Evolutionary conservation across 768 basidiomycete species (phyloP).

Genomic region (Tulasnella sp.): DNA sequence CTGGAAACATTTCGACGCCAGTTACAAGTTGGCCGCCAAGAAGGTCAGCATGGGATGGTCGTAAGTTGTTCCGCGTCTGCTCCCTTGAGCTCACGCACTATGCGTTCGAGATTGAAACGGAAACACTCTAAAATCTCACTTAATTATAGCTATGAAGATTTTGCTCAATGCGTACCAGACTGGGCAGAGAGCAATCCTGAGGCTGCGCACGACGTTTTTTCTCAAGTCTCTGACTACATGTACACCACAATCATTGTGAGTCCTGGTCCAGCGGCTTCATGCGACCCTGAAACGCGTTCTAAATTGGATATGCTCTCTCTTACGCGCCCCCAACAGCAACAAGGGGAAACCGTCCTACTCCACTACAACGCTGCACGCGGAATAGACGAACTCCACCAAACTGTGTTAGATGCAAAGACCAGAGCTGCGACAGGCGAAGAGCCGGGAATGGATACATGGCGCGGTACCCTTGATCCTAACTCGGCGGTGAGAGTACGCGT

Average conservation of each 20-base stretch:
- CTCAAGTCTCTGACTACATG: slow-evolving; percentile 5
- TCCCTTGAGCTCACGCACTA: too few species aligned
- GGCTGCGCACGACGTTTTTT: not conserved
- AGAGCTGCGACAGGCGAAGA: slow-evolving; percentile 34
- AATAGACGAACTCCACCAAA: slow-evolving; percentile 5
- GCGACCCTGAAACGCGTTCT: too few species aligned
- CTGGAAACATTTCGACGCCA: slow-evolving; percentile 9
- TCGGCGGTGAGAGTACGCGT: slow-evolving; percentile 52
- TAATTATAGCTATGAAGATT: slow-evolving; percentile 1
- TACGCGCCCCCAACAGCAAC: too few species aligned
- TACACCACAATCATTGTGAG: not conserved
- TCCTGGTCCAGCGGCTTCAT: not conserved
- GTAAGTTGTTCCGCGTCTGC: not conserved
- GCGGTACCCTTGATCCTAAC: slow-evolving; percentile 48
- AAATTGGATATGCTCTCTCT: too few species aligned
- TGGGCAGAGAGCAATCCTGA: not conserved
- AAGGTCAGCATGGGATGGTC: slow-evolving; percentile 13
- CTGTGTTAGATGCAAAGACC: slow-evolving; percentile 2
- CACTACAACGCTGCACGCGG: slow-evolving; percentile 5
- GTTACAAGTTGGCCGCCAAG: slow-evolving; percentile 8
- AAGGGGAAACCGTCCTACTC: not conserved
- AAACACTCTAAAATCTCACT: not conserved
- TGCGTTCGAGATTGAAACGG: too few species aligned
- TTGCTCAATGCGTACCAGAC: slow-evolving; percentile 1
- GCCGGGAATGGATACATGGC: slow-evolving; percentile 51